Conservation (phyloP, 345 rosid species). For the Aurinia saxatilis region DNA sequence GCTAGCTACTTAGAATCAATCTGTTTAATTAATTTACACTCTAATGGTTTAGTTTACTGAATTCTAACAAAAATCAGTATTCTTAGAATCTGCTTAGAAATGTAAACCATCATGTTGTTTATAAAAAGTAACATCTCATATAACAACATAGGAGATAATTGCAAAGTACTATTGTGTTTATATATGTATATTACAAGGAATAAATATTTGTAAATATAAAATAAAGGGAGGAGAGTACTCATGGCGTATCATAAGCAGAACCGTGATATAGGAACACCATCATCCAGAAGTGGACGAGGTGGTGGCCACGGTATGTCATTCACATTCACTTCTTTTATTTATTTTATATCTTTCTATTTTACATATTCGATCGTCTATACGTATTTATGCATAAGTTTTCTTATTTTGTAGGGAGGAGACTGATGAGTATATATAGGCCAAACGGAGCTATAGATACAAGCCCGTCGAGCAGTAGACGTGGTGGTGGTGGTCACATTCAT, state of each 20-base stretch:
- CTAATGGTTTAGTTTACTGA: no score
- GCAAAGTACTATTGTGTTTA: no score
- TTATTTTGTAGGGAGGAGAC: not conserved
- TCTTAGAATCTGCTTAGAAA: no score
- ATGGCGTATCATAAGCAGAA: not conserved
- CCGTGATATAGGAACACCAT: not conserved
- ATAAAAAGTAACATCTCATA: no score
- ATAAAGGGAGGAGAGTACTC: conserved; percentile 1
- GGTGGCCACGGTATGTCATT: not conserved
- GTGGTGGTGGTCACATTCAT: conserved; percentile 17
- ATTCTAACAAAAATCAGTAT: no score
- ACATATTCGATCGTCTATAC: no score
- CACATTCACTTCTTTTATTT: not conserved
- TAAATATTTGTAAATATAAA: not conserved
- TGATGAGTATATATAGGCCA: conserved; percentile 8
- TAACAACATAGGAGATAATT: no score
- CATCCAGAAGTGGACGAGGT: conserved; percentile 5
- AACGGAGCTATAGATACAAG: conserved; percentile 2
- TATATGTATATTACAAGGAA: not conserved
- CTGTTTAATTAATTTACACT: no score
- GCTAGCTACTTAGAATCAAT: no score
- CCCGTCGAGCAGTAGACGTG: conserved; percentile 10
- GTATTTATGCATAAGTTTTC: no score
- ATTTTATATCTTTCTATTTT: not conserved
- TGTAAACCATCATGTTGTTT: no score